Evolutionary conservation across 2,329 filamentous ascomycete species (phyloP), one percentile per base, ranked within the genome.

Genomic region (Sphaceloma murrayae): DNA sequence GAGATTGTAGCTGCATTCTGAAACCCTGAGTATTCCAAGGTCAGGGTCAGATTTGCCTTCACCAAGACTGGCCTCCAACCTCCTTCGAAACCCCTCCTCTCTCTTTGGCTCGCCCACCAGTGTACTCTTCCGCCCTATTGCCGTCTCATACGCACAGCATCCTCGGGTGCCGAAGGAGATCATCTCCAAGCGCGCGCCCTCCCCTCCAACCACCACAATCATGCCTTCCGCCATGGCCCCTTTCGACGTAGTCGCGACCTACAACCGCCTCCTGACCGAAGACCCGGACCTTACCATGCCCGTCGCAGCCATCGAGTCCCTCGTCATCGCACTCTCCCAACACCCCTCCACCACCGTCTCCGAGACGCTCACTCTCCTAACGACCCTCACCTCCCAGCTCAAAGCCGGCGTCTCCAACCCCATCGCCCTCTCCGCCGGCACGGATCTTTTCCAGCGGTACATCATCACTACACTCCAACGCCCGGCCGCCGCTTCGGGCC

Each of bases 381-480:
- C 81, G 57, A 76, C 74, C 34, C 81, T 91, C 59, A 89, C 85
- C 40, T 72, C 76, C 43, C 76, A 78, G 56, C 77, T 98, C 51
- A 89, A 88, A 62, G 72, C 73, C 47, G 78, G 80, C 14, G 82
- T 94, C 43, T 73, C 82, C 5, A 96, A 98, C 66, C 85, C 88
- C 10, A 85, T 96, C 46, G 89, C 88, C 3, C 77, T 96, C 11
- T 87, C 85, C 38, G 91, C 93, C 45, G 91, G 91, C 56, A 94
- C 88, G 48, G 88, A 95, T 62, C 78, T 96, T 48, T 96, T 98
- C 70, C 84, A 91, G 62, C 82, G 89, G 60, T 96, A 94, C 65
- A 77, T 98, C 54, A 82, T 94, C 56, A 78, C 80, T 46, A 86
- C 74, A 14, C 62, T 81, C 54, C 74, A 79, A 60, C 64, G 72